Evolutionary conservation across 148 eudicot genomes (phyloP).

Genomic region (Rhododendron griersonianum): DNA sequence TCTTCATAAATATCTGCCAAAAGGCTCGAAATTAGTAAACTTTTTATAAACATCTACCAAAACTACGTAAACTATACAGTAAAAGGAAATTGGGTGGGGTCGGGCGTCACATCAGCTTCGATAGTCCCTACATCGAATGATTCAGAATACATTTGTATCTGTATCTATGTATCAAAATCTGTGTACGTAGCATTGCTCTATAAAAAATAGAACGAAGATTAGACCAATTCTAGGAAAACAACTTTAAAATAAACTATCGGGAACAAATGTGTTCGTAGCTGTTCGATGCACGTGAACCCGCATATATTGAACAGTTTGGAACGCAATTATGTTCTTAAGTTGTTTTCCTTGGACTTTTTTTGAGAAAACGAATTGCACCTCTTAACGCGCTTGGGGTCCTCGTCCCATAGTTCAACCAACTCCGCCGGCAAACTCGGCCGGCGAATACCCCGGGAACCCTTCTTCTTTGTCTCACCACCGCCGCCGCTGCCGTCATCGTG

Average conservation of each 20-base stretch:
- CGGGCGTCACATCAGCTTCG: too few relatives aligned
- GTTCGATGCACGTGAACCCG: background rate
- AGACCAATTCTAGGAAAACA: background rate
- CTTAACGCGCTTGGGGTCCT: conserved; percentile 68
- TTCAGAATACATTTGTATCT: too few relatives aligned
- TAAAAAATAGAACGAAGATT: background rate
- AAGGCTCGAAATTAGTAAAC: too few relatives aligned
- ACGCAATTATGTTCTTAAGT: too few relatives aligned
- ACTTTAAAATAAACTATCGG: background rate
- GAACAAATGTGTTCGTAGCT: background rate
- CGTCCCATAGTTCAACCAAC: conserved; percentile 50
- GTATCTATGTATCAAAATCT: background rate
- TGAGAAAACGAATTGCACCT: conserved; percentile 23
- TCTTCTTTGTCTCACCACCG: conserved; percentile 11
- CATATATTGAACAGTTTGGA: too few relatives aligned
- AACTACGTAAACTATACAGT: too few relatives aligned
- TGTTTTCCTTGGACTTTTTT: background rate
- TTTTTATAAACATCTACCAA: too few relatives aligned
- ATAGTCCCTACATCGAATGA: too few relatives aligned
- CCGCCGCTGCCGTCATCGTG: conserved; percentile 6
- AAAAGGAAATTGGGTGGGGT: too few relatives aligned
- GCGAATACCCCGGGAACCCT: conserved; percentile 17
- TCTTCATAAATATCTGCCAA: too few relatives aligned
- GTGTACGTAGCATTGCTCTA: background rate
- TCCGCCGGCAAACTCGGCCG: conserved; percentile 49